Base-by-base conservation (phyloP, 1,139 yeast species). In the Protomyces inundatus region DNA sequence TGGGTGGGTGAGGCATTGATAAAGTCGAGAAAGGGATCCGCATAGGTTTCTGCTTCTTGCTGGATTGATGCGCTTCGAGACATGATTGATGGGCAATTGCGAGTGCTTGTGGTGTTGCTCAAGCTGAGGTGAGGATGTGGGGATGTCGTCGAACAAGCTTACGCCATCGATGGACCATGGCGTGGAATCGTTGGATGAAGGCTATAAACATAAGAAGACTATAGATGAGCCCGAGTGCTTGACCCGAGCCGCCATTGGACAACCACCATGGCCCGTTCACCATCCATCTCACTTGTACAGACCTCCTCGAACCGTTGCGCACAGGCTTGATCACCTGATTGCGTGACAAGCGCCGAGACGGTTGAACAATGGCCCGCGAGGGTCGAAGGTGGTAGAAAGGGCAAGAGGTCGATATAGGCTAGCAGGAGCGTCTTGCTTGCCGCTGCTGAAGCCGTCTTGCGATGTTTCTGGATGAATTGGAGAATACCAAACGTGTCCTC, bases 1-100 rank as follows among this genome's bases (percentile, higher is more conserved):
- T 98, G 98, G 0, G 98, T 87, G 4, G 64, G 64, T 5, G 64
- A 50, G 12, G 37, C 58, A 16, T 54, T 54, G 58, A 60, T 54
- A 37, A 60, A 60, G 35, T 30, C 14, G 23, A 60, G 50, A 36
- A 60, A 60, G 9, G 14, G 30, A 9, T 60, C 54, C 9, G 64
- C 58, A 16, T 60, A 51, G 3, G 34, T 52, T 23, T 33, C 46
- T 23, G 23, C 23, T 2, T 23, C 23, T 23, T 23, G 23, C 23
- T 23, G 23, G 23, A 23, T 23, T 23, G 23, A 23, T 23, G 23
- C 23, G 23, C 23, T 23, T 23, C 1, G 23, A 23, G 23, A 23
- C 23, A 23, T 23, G 23, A 23, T 23, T 23, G 23, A 23, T 23
- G 23, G 2, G 23, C 23, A 23, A 23, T 23, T 23, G 23, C 23